Evolutionary conservation across 129 eudicot genomes (phyloP), one percentile per base, ranked within the genome.

Genomic region (Artemisia argyi): DNA sequence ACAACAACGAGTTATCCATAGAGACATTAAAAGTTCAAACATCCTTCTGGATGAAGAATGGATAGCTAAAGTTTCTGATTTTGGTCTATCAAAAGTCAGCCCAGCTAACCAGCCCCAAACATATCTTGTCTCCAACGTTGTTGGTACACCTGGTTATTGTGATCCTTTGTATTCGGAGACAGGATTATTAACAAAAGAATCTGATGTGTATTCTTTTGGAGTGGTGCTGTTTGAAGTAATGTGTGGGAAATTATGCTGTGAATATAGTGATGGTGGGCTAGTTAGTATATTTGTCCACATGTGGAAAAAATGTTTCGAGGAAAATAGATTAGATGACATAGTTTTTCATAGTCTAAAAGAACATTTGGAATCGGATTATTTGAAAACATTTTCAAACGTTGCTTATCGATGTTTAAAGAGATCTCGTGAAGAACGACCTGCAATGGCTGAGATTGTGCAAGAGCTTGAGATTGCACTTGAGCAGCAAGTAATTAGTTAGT

Each of bases 81-180:
- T 62, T 62, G 68, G 68, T 9, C 39, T 63, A 28, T 63, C 68
- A 7, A 63, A 63, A 28, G 7, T 28, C 3, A 51, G 68, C 42
- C 42, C 42, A 35, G 42, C 42, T 35, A 35, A 35, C 42, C 42
- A 35, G 42, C 42, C 42, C 7, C 24, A 63, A 12, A 63, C 68
- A 16, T 63, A 32, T n/a, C 22, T 63, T 15, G 47, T 16, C 50
- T 63, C 51, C 11, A 63, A 63, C 42, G 50, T 14, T 28, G 68
- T 32, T 15, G 68, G 68, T 35, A 63, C 68, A 63, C 68, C 5
- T 13, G 51, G 68, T 15, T 63, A 63, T 63, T 63, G 68, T 63
- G 68, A 63, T 35, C 42, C 42, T 32, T 32, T 32, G 42, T 32
- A 32, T 32, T 32, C 7, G 7, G 42, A 32, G 42, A 32, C 7